Base-by-base conservation (phyloP, 2,329 filamentous ascomycete species). In the Ophiostoma ips region DNA sequence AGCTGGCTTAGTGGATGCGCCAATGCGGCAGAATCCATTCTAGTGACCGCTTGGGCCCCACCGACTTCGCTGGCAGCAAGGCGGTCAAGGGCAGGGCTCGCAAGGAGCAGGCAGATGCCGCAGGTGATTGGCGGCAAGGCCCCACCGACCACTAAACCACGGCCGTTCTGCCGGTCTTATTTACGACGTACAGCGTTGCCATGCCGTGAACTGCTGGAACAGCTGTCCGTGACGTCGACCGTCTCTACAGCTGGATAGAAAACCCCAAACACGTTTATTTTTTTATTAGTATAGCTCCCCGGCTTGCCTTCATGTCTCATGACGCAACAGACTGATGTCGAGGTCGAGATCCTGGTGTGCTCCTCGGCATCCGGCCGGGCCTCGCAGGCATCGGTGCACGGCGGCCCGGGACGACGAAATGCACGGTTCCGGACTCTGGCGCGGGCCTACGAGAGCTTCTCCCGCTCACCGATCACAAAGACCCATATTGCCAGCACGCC, bases 291-390 rank as follows among this genome's bases (percentile, higher is more conserved):
- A 19, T 8, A 13, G 18, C 12, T 40, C 21, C 18, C 24, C 4
- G 12, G 21, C 16, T 13, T 21, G 10, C 10, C n/a, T n/a, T n/a
- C 1, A 21, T 21, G 7, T 21, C 50, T 44, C 46, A 56, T 56
- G 55, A 46, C 41, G 46, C 37, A 5, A 43, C 40, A 43, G 35
- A 40, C 53, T n/a, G 62, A 70, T 52, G 64, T 69, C 48, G 75
- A 79, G 61, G 73, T 79, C 38, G 75, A 79, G 62, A 73, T 79
- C 41, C 65, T 79, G 41, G 68, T 77, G 47, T 76, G 79, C 59
- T 68, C 76, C 50, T 61, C 70, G 11, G 76, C 75, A 30, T 71
- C 74, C 7, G 70, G 71, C 57, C 68, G 61, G 36, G 63, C 66
- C 19, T 56, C 58, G 40, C 40, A 12, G 24, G 24, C 15, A 24